phyloP scores from a whole-genome alignment of 1,284 basidiomycete genomes.

The Cerioporus squamosus region DNA sequence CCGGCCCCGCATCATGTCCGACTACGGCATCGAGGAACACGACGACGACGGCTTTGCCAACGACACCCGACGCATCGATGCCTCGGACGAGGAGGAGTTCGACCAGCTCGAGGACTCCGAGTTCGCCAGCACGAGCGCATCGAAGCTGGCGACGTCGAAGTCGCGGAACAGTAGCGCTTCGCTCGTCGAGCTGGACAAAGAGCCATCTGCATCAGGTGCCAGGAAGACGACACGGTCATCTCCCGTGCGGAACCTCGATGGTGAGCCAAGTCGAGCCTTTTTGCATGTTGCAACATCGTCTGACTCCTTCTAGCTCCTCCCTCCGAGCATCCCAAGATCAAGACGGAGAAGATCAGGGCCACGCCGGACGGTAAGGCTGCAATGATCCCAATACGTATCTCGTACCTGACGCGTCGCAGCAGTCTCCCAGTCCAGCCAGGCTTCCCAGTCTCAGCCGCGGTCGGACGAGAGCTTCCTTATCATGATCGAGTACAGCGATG shows the following conservation, averaged over 20 bases:
- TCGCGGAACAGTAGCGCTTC: conserved; percentile 7
- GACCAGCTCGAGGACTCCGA: conserved; percentile 20
- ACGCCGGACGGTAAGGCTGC: background rate
- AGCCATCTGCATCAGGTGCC: background rate
- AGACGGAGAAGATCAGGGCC: conserved; percentile 9
- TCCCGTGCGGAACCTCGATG: conserved; percentile 1
- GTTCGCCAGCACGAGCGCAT: background rate
- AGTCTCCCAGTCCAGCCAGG: background rate
- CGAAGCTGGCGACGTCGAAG: background rate
- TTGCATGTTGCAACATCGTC: too few relatives aligned
- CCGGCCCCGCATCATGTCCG: conserved; percentile 22
- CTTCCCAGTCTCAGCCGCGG: conserved; percentile 9
- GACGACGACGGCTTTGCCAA: background rate
- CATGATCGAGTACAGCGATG: conserved; percentile 25
- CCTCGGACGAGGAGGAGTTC: conserved; percentile 7
- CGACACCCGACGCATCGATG: background rate
- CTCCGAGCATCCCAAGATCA: conserved; percentile 9
- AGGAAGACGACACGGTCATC: conserved; percentile 3
- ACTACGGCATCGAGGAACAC: conserved; percentile 14
- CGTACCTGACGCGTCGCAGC: background rate
- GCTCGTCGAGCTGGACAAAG: conserved; percentile 10
- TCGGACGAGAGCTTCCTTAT: conserved; percentile 30
- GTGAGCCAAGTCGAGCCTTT: background rate
- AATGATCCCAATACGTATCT: too few relatives aligned
- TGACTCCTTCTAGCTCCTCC: background rate